Base-by-base conservation (phyloP, 768 basidiomycete genomes). In the Auriculariales sp. region DNA sequence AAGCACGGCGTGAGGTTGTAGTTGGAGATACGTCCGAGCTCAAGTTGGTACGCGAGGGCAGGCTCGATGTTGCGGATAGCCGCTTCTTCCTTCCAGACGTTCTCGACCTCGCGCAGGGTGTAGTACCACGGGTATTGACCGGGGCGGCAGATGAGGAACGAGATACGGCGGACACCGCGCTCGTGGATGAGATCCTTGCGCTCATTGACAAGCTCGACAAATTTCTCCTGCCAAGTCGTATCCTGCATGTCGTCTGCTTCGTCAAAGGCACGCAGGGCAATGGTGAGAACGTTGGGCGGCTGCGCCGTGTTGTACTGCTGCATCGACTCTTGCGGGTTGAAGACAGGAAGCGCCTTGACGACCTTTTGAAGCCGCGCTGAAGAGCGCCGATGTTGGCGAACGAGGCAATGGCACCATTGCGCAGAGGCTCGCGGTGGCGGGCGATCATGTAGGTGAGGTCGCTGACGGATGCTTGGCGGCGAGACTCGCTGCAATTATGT, bases 11-110 rank as follows among this genome's bases (percentile, higher is more conserved):
- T 86, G 62, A 99, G 76, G 63, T 93, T 91, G 71, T 97, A 98
- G 72, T 93, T 87, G 14, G 92, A 94, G 50, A 99, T 75, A 42
- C 95, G 90, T 64, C 84, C 87, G 53, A 99, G 81, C 63, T 99
- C 95, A 47, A 99, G 75, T 67, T 98, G 95, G 78, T 89, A 97
- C 28, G 95, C 95, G 34, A 98, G 73, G 24, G 95, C 95, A 19
- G 95, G 95, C 63, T 99, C 95, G 52, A 95, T 92, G 69, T 98
- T 95, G 63, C 95, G 85, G 63, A 99, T 94, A 12, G 92, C 83
- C 62, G 90, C 79, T 63, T 98, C 90, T 72, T 99, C 95, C 46
- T 71, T 75, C 95, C 95, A 99, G 14, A 65, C 63, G 12, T 75
- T 79, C 34, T 78, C 74, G 53, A 71, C 68, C 39, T 82, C 78